phyloP scores from a whole-genome alignment of 768 basidiomycete genomes.

The Termitomyces sp. region DNA sequence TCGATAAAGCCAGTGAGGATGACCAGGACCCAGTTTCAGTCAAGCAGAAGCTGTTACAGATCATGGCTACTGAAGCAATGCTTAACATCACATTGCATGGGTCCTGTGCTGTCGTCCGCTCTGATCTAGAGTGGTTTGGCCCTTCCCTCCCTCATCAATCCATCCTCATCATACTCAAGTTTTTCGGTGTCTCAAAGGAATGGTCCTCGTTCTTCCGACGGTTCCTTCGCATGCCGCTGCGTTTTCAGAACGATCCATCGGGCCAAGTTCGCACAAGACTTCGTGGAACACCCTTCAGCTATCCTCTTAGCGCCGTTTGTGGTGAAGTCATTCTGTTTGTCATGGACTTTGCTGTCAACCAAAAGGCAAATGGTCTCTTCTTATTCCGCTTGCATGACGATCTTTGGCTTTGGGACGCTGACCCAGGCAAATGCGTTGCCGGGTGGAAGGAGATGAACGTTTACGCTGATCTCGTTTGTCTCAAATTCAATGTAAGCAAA shows the following conservation, averaged over 20 bases:
- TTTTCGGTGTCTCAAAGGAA: constrained; percentile 31
- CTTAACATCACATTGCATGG: constrained; percentile 32
- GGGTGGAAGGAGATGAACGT: constrained; percentile 38
- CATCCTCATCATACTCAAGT: constrained; percentile 32
- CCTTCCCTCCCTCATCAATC: constrained; percentile 36
- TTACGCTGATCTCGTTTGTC: constrained; percentile 34
- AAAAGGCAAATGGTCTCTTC: constrained; percentile 33
- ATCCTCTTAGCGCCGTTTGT: constrained; percentile 34
- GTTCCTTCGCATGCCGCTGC: constrained; percentile 14
- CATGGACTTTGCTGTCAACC: constrained; percentile 47
- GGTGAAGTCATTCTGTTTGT: constrained; percentile 37
- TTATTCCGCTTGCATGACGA: constrained; percentile 44
- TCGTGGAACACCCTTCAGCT: constrained; percentile 39
- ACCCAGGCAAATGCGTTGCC: constrained; percentile 24
- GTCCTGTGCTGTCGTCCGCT: constrained; percentile 20
- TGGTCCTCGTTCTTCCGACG: constrained; percentile 27
- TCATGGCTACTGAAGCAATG: constrained; percentile 35
- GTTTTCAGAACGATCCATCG: constrained; percentile 8
- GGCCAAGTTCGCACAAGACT: constrained; percentile 25
- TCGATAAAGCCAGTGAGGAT: constrained; percentile 24
- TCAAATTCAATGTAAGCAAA: constrained; percentile 36
- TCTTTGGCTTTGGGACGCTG: constrained; percentile 37
- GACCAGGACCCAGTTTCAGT: constrained; percentile 14
- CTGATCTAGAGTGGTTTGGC: constrained; percentile 37
- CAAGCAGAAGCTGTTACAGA: constrained; percentile 35